Evolutionary conservation across 129 eudicot genomes (phyloP), one percentile per base, ranked within the genome.

Genomic region (Saposhnikovia divaricata): DNA sequence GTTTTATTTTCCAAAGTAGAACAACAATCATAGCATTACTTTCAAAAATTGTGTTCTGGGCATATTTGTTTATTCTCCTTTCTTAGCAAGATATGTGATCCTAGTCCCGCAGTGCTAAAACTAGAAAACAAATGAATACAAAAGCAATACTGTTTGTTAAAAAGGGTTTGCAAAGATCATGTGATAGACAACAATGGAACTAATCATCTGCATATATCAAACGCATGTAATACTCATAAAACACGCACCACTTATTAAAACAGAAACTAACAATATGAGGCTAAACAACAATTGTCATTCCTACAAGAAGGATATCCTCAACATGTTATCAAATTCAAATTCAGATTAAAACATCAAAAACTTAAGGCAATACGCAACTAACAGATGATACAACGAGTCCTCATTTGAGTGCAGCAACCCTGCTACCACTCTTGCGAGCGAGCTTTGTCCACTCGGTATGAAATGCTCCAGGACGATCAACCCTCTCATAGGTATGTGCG

Each of bases 371-470:
- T 69, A 74, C 80, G 78, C 43, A 5, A 81, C 55, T 76, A 79
- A 85, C 83, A 81, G 53, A 47, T 71, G 23, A 51, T 53, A 25
- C 37, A 72, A 19, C 9, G 72, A 2, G 68, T 59, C 69, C 82
- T 81, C 72, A 66, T 43, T 75, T 48, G 19, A 71, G 71, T 39
- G 72, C 69, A 72, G 85, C 85, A 44, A 55, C 79, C 14, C 34
- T n/a, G 59, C 74, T 79, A 66, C 27, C 77, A 48, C 80, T 77
- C 81, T 87, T 88, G 75, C 91, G 81, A 46, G 98, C 96, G 74
- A 94, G 92, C 89, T 94, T 94, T 7, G 98, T 87, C 98, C 97
- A 94, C 82, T 94, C 96, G 0, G 98, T 94, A 81, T 91, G 98
- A 80, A 74, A 94, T 40, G 97, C 77, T 59, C 97, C 97, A 2